Conservation (phyloP, 179 eudicot genomes). For the Actinidia chinensis region DNA sequence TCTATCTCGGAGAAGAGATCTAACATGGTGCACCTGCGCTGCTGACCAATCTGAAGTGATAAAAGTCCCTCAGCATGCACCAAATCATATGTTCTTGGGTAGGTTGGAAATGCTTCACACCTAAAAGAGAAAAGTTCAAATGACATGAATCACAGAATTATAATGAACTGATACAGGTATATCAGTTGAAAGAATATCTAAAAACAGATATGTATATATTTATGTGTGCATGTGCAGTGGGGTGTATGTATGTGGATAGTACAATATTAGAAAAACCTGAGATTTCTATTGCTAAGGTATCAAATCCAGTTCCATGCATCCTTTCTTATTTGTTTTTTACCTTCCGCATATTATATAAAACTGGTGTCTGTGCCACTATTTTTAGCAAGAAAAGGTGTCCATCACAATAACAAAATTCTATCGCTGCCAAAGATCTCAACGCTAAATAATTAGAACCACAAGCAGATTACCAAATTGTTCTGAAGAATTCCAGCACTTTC, state of each 20-base stretch:
- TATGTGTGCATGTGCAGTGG: no score
- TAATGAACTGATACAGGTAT: not conserved
- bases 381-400: not conserved
- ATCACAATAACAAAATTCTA: no score
- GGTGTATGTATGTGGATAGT: not conserved
- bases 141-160: conserved; percentile 2
- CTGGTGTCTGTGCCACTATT: not conserved
- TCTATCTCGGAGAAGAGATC: conserved; percentile 85
- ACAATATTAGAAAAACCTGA: not conserved
- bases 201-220: not conserved
- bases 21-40: conserved; percentile 55
- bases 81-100: conserved; percentile 93
- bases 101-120: conserved; percentile 98
- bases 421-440: conserved; percentile 3
- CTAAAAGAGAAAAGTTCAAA: conserved; percentile 32
- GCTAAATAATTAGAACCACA: not conserved
- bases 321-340: no score
- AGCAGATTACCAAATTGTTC: not conserved
- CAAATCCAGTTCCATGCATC: not conserved
- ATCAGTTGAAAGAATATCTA: not conserved
- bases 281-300: not conserved
- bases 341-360: not conserved
- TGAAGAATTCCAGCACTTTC: not conserved
- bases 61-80: conserved; percentile 91
- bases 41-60: conserved; percentile 57